Evolutionary conservation across 1,284 basidiomycete genomes (phyloP), one percentile per base, ranked within the genome.

Genomic region (Boletus coffeatus): DNA sequence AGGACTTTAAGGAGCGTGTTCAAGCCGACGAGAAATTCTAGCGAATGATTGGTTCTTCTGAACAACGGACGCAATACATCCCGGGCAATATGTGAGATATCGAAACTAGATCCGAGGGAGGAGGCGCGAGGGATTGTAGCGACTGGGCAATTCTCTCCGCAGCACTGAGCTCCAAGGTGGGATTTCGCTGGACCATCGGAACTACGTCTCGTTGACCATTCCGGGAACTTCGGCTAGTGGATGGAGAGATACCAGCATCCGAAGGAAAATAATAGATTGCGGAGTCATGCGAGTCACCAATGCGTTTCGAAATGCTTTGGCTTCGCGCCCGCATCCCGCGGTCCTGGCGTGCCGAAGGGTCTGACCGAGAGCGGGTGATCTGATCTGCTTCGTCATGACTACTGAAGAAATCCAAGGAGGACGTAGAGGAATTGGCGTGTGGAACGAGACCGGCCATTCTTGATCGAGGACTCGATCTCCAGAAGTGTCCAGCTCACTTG

Each of bases 241-340:
- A 71, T 25, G 70, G 70, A 7, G 75, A 76, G 52, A 68, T 61
- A 37, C 75, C 77, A 10, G 73, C 73, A 63, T 83, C 81, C 34
- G 78, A 72, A n/a, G 6, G 6, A 29, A 5, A 29, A 29, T 29
- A 88, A 57, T 87, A 83, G 56, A 89, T 77, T 56, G 88, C 88
- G 13, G 89, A 92, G 69, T 88, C 87, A 66, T 93, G 90, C 16
- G 90, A 92, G 39, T 87, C 82, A 70, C 90, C 90, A 55, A 82
- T 75, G 59, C 82, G 81, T 48, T 80, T 80, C 18, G 73, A 75
- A 52, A 73, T 77, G 66, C 70, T 77, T 66, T 66, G 71, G 68
- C 62, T 70, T 63, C 66, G 76, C 46, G 70, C 71, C 16, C 72
- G 72, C 43, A 52, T 10, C 13, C 62, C 61, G 39, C 61, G 71